Evolutionary conservation across 2,329 filamentous ascomycete genomes (phyloP).

Genomic region (Epichloe aotearoae): DNA sequence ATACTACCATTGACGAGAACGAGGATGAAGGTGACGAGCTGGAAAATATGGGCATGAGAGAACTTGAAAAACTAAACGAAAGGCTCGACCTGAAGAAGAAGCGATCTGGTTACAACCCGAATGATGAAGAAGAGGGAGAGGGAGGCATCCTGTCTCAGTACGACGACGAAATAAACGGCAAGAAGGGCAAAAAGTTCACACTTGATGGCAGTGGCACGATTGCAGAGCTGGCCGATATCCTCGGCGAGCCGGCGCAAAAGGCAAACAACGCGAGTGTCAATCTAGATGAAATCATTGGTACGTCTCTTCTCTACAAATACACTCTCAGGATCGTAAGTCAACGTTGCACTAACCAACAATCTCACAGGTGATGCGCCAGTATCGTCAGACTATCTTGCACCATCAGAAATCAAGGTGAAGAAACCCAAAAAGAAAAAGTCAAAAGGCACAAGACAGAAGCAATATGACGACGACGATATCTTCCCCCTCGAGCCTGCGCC

Average conservation of each 20-base stretch:
- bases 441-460: constrained; percentile 60
- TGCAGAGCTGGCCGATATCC: constrained; percentile 46
- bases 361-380: constrained; percentile 18
- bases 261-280: constrained; percentile 57
- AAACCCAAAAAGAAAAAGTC: constrained; percentile 91
- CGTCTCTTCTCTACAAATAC: constrained; percentile 10
- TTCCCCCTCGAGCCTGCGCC: constrained; percentile 29
- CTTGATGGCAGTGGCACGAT: constrained; percentile 65
- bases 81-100: constrained; percentile 81
- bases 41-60: constrained; percentile 60
- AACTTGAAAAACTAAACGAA: constrained; percentile 60
- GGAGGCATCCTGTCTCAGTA: constrained; percentile 73
- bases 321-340: neutral
- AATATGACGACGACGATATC: constrained; percentile 49
- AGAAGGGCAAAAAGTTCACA: constrained; percentile 79
- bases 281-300: constrained; percentile 61
- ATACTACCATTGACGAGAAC: constrained; percentile 70
- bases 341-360: neutral
- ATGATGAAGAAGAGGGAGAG: constrained; percentile 53
- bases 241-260: constrained; percentile 38
- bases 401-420: constrained; percentile 79
- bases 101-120: constrained; percentile 77
- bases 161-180: constrained; percentile 87
- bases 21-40: constrained; percentile 86
- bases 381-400: constrained; percentile 76